A percentile compares a stretch with the other conserved stretches of the same genome.
Evolutionary conservation across 176 grass and related monocot genomes (phyloP).

Genomic region (Zizania latifolia): DNA sequence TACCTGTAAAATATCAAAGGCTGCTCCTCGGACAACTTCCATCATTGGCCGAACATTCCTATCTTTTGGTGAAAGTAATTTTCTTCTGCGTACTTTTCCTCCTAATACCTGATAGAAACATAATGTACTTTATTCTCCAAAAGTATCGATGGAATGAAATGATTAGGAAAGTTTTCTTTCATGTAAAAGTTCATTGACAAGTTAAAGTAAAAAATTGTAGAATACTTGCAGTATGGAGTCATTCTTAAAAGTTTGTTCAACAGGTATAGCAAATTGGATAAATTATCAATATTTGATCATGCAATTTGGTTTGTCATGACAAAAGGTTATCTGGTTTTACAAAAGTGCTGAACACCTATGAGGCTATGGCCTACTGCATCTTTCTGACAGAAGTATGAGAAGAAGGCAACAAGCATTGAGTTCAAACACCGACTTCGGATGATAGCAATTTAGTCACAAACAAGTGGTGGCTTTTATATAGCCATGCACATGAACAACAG

Average conservation of each 20-base stretch:
- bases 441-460: background rate
- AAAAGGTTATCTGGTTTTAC: background rate
- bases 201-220: background rate
- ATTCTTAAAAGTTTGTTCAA: conserved; percentile 8
- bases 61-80: conserved; percentile 88
- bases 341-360: background rate
- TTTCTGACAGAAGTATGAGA: background rate
- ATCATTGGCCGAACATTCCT: conserved; percentile 97
- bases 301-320: background rate
- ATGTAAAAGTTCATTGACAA: background rate
- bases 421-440: background rate
- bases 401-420: background rate
- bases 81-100: conserved; percentile 78
- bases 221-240: background rate
- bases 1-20: conserved; percentile 94
- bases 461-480: background rate
- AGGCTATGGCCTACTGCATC: background rate
- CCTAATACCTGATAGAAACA: conserved; percentile 59
- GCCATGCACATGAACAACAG: background rate
- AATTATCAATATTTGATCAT: background rate
- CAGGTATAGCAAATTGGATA: background rate
- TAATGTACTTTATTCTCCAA: background rate
- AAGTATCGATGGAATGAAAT: background rate
- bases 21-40: conserved; percentile 88
- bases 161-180: background rate